Base-by-base conservation (phyloP, 2,329 filamentous ascomycete genomes). In the Trichophyton equinum region DNA sequence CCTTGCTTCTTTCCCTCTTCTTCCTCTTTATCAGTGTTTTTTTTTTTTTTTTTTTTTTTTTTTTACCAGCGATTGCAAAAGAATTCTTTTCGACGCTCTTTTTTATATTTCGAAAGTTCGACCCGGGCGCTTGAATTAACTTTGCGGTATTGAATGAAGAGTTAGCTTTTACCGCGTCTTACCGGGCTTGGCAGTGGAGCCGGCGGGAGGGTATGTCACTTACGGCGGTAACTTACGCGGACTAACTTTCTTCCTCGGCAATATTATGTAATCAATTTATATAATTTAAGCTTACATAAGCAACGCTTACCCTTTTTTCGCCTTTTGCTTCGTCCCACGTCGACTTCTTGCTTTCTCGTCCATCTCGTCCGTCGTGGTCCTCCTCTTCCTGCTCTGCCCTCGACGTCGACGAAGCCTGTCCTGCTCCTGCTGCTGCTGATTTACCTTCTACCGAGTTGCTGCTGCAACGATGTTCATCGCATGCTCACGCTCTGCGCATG, bases 401-500 rank as follows among this genome's bases (percentile, higher is more conserved):
- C 11, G 33, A 38, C 33, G 33, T 38, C 33, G 8, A 38, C 33
- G 33, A 38, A 38, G 11, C 33, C 9, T 7, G 20, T 22, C 9
- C 49, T 5, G 22, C 33, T 53, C 49, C 27, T 7, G 25, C 49
- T 53, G 22, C 22, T 33, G 22, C n/a, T 30, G 3, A 22, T 53
- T 15, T 27, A 30, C 15, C 11, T 33, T 30, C 49, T 33, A 13
- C 49, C 22, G 18, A 25, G 49, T 9, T 53, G 49, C 27, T 53
- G 49, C 49, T 53, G 49, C 49, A 53, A 53, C 49, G 27, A 53
- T 53, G 49, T 33, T n/a, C 49, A 53, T 53, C 49, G 49, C 49
- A 47, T 47, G 44, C 44, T 25, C 44, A 20, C 49, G 9, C 11
- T 15, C 49, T 33, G 49, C 49, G 49, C 49, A 53, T 53, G 49